Evolutionary conservation across 495 filamentous ascomycete genomes (phyloP), one percentile per base, ranked within the genome.

Genomic region (Hyaloscypha finlandica): DNA sequence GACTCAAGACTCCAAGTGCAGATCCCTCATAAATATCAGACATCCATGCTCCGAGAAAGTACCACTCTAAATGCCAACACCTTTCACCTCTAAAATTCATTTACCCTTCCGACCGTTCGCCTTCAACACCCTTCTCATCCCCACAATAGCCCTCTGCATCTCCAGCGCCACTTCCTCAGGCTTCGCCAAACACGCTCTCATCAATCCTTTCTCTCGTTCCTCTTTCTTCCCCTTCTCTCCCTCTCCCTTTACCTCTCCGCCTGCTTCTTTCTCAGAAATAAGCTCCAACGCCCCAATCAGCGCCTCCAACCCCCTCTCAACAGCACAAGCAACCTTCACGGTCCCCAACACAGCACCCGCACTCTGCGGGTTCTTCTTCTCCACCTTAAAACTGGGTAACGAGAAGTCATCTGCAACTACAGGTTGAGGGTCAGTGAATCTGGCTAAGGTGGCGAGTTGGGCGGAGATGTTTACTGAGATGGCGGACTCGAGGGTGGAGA

Each of bases 71-170:
- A 12, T 48, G 8, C 42, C 16, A 48, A 6, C 16, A 48, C 16
- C 16, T 19, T 4, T 19, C 16, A 16, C 42, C 16, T 14, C 42
- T 48, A 1, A 48, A 48, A 4, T 12, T 19, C 16, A 48, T 12
- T 48, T 12, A 37, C 8, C 12, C 35, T 12, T 37, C 35, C 12
- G 35, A 8, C 51, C 25, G 25, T 53, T 25, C 19, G 19, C 6
- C 53, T 56, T 56, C 53, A 56, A 56, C 53, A 56, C 53, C 19
- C 30, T 6, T 12, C 53, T 56, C 53, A 56, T 56, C 19, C 53
- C 53, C 53, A 29, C 53, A 25, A 56, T 32, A 9, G 53, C 53
- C 8, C 30, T 32, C 22, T 32, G 53, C 53, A 56, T 56, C 53
- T 56, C 53, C 6, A 29, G 20, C 19, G 22, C 30, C 19, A 56